Conservation (phyloP, 495 filamentous ascomycete species). For the Apiosordaria backusii region DNA sequence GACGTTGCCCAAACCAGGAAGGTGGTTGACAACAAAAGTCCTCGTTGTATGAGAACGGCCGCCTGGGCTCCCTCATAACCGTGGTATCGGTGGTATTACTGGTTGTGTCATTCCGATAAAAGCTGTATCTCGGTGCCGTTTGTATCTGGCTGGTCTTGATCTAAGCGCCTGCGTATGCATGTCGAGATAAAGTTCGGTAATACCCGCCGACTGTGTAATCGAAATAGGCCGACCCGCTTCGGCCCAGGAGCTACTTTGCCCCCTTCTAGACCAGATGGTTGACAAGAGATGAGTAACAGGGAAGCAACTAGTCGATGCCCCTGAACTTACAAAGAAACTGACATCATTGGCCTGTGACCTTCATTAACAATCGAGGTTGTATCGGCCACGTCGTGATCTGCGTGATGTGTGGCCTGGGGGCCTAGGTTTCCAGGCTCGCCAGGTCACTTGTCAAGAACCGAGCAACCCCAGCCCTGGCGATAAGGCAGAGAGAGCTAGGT, state of each 20-base stretch:
- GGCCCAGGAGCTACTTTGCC: background rate
- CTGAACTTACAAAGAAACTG: background rate
- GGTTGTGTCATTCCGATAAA: background rate
- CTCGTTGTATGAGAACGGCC: no score
- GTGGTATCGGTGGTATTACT: background rate
- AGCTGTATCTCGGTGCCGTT: background rate
- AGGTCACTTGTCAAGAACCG: background rate
- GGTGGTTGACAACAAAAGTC: no score
- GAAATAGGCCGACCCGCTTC: background rate
- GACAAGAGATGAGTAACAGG: background rate
- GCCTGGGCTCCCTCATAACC: no score
- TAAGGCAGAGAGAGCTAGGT: no score
- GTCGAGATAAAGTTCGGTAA: background rate
- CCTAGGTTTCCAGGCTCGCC: background rate
- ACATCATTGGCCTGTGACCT: background rate
- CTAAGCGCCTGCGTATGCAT: background rate
- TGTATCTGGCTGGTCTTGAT: background rate
- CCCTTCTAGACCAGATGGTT: background rate
- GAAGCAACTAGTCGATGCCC: background rate
- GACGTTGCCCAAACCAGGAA: background rate
- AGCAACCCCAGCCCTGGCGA: background rate
- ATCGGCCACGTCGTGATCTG: background rate
- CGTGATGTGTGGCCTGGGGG: background rate
- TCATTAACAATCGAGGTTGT: background rate
- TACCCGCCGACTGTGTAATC: background rate